Conservation (phyloP, 331 rosid genomes). For the Pyracantha coccinea region DNA sequence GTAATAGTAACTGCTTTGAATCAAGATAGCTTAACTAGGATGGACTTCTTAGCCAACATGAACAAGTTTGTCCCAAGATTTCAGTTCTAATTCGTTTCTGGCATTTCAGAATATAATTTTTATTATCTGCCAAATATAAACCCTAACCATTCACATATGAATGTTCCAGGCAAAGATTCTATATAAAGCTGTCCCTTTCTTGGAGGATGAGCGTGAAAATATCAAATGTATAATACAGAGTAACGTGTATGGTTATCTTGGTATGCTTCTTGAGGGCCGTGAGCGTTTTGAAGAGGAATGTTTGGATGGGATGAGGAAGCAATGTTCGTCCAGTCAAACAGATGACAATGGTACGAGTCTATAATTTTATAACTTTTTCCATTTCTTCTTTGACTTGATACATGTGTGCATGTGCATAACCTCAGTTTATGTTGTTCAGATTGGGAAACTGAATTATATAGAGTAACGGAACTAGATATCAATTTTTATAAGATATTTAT, state of each 20-base stretch:
- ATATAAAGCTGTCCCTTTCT: conserved; percentile 70
- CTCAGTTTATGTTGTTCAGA: neutral
- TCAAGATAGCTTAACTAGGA: neutral
- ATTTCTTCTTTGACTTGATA: neutral
- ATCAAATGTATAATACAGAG: conserved; percentile 83
- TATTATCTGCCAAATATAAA: neutral
- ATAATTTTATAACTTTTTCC: conserved; percentile 7
- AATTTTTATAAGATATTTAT: neutral
- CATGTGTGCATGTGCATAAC: neutral
- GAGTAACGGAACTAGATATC: neutral
- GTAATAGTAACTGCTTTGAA: neutral
- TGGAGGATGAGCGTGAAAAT: conserved; percentile 74
- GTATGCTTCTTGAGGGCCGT: conserved; percentile 93
- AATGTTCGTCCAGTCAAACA: conserved; percentile 26
- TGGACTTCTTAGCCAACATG: neutral
- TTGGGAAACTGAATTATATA: neutral
- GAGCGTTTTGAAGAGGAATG: conserved; percentile 93
- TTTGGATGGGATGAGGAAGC: conserved; percentile 36
- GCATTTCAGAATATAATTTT: neutral
- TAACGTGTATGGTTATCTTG: conserved; percentile 86
- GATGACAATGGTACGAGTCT: conserved; percentile 39
- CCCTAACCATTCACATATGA: conserved; percentile 2
- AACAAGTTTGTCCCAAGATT: neutral
- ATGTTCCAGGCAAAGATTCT: conserved; percentile 86
- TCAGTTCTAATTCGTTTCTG: neutral